Percentiles rank a stretch among this genome's conserved stretches.
These are phyloP conservation scores for Agaricus subrufescens DNA, from an alignment of 768 basidiomycete genomes.

Conservation along the genomic window DNA sequence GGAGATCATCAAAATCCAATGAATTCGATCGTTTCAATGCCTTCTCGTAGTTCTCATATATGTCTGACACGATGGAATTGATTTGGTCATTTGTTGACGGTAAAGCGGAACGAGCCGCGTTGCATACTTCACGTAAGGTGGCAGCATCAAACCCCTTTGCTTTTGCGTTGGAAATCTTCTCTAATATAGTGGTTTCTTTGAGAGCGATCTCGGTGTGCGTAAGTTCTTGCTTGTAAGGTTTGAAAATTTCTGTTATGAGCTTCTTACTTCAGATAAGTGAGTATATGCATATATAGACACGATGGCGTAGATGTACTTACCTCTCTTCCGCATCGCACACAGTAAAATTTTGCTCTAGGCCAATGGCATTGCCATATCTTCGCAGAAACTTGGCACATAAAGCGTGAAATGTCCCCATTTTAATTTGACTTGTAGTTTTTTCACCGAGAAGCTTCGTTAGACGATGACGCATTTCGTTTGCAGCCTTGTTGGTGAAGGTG, in stretches of 20 bases:
- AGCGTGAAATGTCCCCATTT: slow-evolving; percentile 77
- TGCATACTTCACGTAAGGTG: slow-evolving; percentile 21
- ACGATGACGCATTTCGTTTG: slow-evolving; percentile 78
- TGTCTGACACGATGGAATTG: slow-evolving; percentile 38
- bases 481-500: slow-evolving; percentile 89
- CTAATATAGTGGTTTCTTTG: slow-evolving; percentile 49
- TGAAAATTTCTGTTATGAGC: slow-evolving; percentile 54
- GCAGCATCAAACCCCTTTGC: slow-evolving; percentile 57
- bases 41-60: slow-evolving; percentile 66
- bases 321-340: slow-evolving; percentile 81
- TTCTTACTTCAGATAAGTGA: slow-evolving; percentile 48
- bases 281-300: neutral
- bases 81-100: slow-evolving; percentile 18
- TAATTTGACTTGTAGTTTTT: slow-evolving; percentile 44
- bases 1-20: slow-evolving; percentile 69
- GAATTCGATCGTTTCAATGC: slow-evolving; percentile 58
- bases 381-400: slow-evolving; percentile 71
- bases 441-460: slow-evolving; percentile 66
- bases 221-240: slow-evolving; percentile 47
- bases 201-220: slow-evolving; percentile 41
- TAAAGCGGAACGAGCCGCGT: slow-evolving; percentile 6
- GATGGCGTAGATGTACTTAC: slow-evolving; percentile 28
- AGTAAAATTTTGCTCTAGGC: slow-evolving; percentile 69
- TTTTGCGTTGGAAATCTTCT: slow-evolving; percentile 73
- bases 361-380: slow-evolving; percentile 52